Base-by-base conservation (phyloP, 768 basidiomycete genomes). In the Lactarius quietus region DNA sequence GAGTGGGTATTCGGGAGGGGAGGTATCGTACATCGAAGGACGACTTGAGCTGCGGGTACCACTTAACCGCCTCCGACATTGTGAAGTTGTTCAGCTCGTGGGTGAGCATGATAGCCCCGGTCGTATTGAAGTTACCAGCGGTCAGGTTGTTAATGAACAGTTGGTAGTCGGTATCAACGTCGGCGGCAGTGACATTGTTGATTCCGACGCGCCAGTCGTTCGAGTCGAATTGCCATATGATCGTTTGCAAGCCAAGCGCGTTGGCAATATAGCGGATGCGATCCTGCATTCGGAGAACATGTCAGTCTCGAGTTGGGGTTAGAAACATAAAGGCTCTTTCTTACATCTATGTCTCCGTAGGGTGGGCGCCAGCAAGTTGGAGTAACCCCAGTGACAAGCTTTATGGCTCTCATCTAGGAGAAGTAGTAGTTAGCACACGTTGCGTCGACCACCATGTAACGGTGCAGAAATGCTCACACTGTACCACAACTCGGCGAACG, bases 401-500 rank as follows among this genome's bases (percentile, higher is more conserved):
- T 84, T 56, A 87, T 81, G 1, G 78, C 76, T 78, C 85, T 69
- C 70, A 85, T 78, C 84, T 69, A 35, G 18, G 20, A n/a, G 5
- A 36, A 26, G 26, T 12, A n/a, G n/a, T n/a, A n/a, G n/a, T n/a
- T n/a, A n/a, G n/a, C n/a, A n/a, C n/a, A n/a, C n/a, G n/a, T n/a
- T n/a, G n/a, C n/a, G n/a, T n/a, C n/a, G n/a, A n/a, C n/a, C n/a
- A n/a, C n/a, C n/a, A n/a, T n/a, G n/a, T n/a, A n/a, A n/a, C n/a
- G n/a, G n/a, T n/a, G n/a, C n/a, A n/a, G n/a, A n/a, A 60, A 1
- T 14, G 74, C 84, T 39, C 68, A 83, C 84, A 1, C 64, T 86
- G 75, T 90, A 93, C 65, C 87, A 91, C 18, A 93, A 78, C 74
- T 93, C 90, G 6, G 90, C 90, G 62, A 92, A 90, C 6, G 84